Evolutionary conservation across 2,329 filamentous ascomycete genomes (phyloP).

Genomic region (Cercospora zeina): DNA sequence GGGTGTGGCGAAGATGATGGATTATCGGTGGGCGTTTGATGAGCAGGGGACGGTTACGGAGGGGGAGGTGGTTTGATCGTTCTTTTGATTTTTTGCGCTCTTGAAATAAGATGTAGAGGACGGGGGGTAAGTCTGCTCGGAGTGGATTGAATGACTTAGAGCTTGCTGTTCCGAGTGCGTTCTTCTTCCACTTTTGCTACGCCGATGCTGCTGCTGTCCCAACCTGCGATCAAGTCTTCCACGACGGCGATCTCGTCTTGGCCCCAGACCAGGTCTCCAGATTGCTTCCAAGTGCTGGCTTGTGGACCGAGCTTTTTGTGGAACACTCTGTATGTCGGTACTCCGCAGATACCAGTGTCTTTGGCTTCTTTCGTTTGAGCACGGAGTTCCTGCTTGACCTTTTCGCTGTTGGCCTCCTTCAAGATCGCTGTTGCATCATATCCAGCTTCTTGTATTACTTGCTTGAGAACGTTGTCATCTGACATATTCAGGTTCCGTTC

Average conservation of each 20-base stretch:
- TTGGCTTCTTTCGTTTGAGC: conserved; percentile 28
- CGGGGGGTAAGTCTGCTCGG: not conserved
- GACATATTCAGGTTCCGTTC: conserved; percentile 33
- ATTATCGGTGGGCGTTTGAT: conserved; percentile 25
- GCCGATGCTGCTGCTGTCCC: conserved; percentile 18
- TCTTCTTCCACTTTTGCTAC: conserved; percentile 16
- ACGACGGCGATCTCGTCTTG: conserved; percentile 31
- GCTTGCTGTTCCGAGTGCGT: conserved; percentile 1
- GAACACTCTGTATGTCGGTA: conserved; percentile 30
- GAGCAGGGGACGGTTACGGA: not conserved
- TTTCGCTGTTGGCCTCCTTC: conserved; percentile 20
- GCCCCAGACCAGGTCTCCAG: conserved; percentile 32
- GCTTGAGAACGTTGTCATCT: conserved; percentile 22
- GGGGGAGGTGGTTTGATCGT: conserved; percentile 2
- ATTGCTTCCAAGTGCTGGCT: conserved; percentile 20
- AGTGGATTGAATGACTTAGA: not conserved
- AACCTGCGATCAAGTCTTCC: conserved; percentile 31
- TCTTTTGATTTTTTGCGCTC: not conserved
- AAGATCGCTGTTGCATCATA: conserved; percentile 24
- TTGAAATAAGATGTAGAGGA: not conserved
- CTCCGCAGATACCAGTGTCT: conserved; percentile 28
- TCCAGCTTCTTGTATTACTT: conserved; percentile 28
- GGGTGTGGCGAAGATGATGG: conserved; percentile 23
- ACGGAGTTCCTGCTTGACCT: conserved; percentile 28
- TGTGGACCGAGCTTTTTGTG: conserved; percentile 16